A percentile compares a stretch with the other conserved stretches of the same genome.
Evolutionary conservation across 1,139 yeast genomes (phyloP).

Genomic region (Geotrichum phurueaensis): DNA sequence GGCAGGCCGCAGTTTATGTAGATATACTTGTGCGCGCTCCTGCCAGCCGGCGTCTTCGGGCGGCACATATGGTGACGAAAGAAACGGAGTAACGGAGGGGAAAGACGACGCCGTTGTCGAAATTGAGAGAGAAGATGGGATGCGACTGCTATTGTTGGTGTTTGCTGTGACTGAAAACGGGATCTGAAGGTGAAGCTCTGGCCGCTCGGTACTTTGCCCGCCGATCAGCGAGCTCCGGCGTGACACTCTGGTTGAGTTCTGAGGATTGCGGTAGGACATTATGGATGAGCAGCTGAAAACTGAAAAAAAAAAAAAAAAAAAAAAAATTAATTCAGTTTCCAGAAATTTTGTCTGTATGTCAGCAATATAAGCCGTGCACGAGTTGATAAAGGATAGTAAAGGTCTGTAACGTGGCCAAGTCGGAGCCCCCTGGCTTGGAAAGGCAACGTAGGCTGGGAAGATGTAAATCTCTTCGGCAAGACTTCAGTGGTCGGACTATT

Average conservation of each 20-base stretch:
- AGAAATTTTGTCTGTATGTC: too few species aligned
- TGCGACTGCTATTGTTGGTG: neutral
- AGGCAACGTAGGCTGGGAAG: neutral
- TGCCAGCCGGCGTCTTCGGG: neutral
- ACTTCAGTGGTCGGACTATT: neutral
- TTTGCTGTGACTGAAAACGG: neutral
- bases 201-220: constrained; percentile 2
- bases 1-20: neutral
- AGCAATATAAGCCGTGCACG: too few species aligned
- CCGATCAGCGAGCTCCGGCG: constrained; percentile 9
- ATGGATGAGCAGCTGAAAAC: neutral
- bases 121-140: neutral
- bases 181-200: constrained; percentile 8
- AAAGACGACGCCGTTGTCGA: neutral
- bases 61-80: neutral
- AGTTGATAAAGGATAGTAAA: neutral
- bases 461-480: neutral
- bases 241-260: constrained; percentile 10
- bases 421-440: neutral
- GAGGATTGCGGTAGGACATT: constrained; percentile 4
- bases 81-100: neutral
- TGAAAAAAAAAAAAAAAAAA: neutral
- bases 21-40: neutral
- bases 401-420: neutral
- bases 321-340: neutral